Conservation (phyloP, 768 basidiomycete genomes). For the Scleroderma citrinum region DNA sequence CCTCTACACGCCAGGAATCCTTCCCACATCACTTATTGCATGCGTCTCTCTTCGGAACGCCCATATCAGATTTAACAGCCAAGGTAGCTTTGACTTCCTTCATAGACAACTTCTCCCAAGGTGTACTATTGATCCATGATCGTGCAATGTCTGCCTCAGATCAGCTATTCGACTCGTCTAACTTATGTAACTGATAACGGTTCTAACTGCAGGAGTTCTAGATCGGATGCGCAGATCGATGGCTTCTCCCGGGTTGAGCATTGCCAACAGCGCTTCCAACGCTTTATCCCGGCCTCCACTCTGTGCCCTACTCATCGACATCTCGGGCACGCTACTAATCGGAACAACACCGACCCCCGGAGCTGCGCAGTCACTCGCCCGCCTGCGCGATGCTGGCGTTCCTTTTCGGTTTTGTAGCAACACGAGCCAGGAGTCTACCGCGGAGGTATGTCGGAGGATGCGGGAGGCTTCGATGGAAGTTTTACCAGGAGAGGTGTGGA, state of each 20-base stretch:
- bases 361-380: conserved; percentile 29
- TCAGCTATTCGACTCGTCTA: no score
- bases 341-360: conserved; percentile 42
- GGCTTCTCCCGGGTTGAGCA: neutral
- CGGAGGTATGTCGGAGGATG: conserved; percentile 38
- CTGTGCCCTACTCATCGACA: conserved; percentile 53
- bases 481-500: conserved; percentile 46
- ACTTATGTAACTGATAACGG: no score
- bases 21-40: no score
- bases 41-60: no score
- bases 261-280: neutral
- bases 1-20: no score
- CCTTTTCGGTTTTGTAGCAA: conserved; percentile 62
- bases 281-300: conserved; percentile 22
- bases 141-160: no score
- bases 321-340: conserved; percentile 62
- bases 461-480: conserved; percentile 45
- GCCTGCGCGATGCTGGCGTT: conserved; percentile 28
- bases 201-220: neutral
- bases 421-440: conserved; percentile 58
- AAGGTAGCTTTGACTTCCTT: no score
- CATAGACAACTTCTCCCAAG: no score
- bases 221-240: neutral
- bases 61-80: no score
- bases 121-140: no score